Conservation (phyloP, 768 basidiomycete species). For the Phylloporus sp. region DNA sequence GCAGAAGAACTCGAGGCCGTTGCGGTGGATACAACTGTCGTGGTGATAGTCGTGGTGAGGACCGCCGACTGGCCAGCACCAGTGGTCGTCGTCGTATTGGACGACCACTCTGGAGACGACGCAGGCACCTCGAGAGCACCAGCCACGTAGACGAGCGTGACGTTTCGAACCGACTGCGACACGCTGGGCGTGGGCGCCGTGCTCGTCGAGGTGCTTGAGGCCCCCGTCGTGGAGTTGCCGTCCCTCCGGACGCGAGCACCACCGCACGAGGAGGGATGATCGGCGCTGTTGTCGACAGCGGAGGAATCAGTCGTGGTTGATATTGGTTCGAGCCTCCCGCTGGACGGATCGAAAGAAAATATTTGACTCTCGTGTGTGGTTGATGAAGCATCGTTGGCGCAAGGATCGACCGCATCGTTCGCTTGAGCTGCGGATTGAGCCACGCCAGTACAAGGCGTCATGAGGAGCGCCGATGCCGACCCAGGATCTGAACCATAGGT, state of each 20-base stretch:
- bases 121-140: conserved; percentile 28
- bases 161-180: conserved; percentile 30
- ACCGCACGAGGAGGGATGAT: neutral
- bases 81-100: neutral
- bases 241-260: conserved; percentile 16
- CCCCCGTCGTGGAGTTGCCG: conserved; percentile 4
- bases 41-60: conserved; percentile 27
- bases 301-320: conserved; percentile 35
- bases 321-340: conserved; percentile 51
- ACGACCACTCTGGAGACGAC: neutral
- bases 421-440: neutral
- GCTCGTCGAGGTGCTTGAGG: conserved; percentile 18
- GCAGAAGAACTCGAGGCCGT: conserved; percentile 6
- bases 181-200: conserved; percentile 6
- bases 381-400: conserved; percentile 5
- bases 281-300: conserved; percentile 7
- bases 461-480: conserved; percentile 44
- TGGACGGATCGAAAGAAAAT: conserved; percentile 50
- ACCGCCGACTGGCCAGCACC: neutral
- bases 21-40: conserved; percentile 15
- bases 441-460: conserved; percentile 44
- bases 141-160: conserved; percentile 52
- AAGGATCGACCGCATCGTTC: conserved; percentile 7
- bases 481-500: conserved; percentile 55
- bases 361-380: conserved; percentile 44